Evolutionary conservation across 1,284 basidiomycete species (phyloP), one percentile per base, ranked within the genome.

Genomic region (Entoloma clypeatum): DNA sequence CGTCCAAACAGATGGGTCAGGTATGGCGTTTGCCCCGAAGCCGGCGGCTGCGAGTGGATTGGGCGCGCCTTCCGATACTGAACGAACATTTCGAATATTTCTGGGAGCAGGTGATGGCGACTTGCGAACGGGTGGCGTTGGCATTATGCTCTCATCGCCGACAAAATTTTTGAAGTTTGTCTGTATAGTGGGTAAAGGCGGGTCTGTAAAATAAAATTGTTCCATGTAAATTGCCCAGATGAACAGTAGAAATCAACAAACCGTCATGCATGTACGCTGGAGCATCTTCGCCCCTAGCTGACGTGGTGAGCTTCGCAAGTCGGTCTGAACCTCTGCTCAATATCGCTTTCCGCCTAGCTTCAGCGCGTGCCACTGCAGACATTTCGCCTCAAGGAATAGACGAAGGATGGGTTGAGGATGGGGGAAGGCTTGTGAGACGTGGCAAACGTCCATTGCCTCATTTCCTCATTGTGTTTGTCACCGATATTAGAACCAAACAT

Each of bases 301-400:
- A 81, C 3, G 79, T 80, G 4, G 85, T 85, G 36, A 88, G 72
- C 56, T 80, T 86, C 27, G 80, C 76, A 17, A 89, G 74, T 42
- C 86, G 74, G 67, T 88, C 84, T 18, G 66, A 68, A 9, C 83
- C 79, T 43, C 84, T 69, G 47, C 69, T 70, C 16, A 87, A 72
- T 41, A 89, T 86, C 18, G 86, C 86, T 61, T 75, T 82, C 55
- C 79, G 64, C 33, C 86, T 74, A 11, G 86, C 86, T 62, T 84
- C 83, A 56, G 83, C 80, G 50, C 77, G 75, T 48, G 76, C 75
- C 60, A 75, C 59, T 43, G 81, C 73, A 50, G 63, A 61, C 65
- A 68, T 67, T 30, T 36, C 46, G 3, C n/a, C 21, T 10, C 6
- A 24, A 14, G 13, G 27, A 22, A 24, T n/a, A 7, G 23, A 11